Base-by-base conservation (phyloP, 1,284 basidiomycete species). In the Cutaneotrichosporon sp. region DNA sequence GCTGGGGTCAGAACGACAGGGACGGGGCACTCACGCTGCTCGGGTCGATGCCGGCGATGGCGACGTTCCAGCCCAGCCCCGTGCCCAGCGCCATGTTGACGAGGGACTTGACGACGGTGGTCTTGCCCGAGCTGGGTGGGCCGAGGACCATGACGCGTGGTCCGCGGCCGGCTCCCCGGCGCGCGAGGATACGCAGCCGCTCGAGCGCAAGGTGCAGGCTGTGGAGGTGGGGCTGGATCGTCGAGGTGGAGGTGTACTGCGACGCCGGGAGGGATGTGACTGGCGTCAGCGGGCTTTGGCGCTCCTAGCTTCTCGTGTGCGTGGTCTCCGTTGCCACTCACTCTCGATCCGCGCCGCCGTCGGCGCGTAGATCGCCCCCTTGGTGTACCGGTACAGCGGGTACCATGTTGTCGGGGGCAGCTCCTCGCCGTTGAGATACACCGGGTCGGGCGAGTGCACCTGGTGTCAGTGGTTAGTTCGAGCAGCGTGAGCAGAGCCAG, bases 201-300 rank as follows among this genome's bases (percentile, higher is more conserved):
- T 99, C 95, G 57, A 98, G 86, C 1, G 92, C 90, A 47, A 97
- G 83, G 74, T 98, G 95, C 4, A 98, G 82, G 72, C 95, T 95
- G 58, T 90, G 88, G 71, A 97, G 92, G 2, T 89, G 84, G 3
- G 87, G 82, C 85, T 97, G 92, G 8, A 91, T 91, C 0, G 94
- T 95, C 76, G 97, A 95, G 53, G 95, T 90, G 0, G 95, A 97
- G 59, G 93, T 84, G 81, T 99, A 99, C 76, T 97, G 94, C 2
- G 93, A 95, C 1, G 93, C 90, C 5, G 92, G 89, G 0, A 74
- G 63, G 5, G 68, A 60, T 4, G 77, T 70, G n/a, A 77, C 77
- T 79, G 63, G 10, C 5, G 42, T 68, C 61, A 67, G 70, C 49
- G n/a, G n/a, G n/a, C n/a, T n/a, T n/a, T n/a, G n/a, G n/a, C n/a